These are phyloP conservation scores for Salix suchowensis DNA, from an alignment of 345 rosid species.

Conservation along the genomic window DNA sequence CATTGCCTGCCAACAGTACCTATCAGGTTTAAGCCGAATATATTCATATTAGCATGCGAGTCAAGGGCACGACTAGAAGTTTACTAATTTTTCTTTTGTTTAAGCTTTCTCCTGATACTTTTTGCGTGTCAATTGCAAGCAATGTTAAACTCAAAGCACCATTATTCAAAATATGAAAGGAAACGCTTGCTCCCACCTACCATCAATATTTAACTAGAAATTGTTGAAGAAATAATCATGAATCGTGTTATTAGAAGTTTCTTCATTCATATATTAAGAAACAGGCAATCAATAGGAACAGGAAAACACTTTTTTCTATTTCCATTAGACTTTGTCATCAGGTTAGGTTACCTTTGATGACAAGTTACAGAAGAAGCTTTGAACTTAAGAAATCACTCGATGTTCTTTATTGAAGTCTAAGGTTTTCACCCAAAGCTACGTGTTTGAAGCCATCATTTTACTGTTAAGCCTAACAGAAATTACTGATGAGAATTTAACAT, in stretches of 20 bases:
- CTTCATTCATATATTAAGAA: slow-evolving; percentile 9
- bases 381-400: slow-evolving; percentile 22
- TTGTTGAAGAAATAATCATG: slow-evolving; percentile 21
- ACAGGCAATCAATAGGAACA: slow-evolving; percentile 21
- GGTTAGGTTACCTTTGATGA: slow-evolving; percentile 24
- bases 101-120: background rate
- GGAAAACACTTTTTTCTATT: background rate
- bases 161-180: background rate
- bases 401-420: background rate
- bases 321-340: background rate
- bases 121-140: background rate
- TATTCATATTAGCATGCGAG: background rate
- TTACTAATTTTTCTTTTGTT: background rate
- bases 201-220: slow-evolving; percentile 9
- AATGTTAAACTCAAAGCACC: background rate
- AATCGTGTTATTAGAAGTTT: slow-evolving; percentile 19
- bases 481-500: background rate
- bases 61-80: background rate
- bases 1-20: background rate
- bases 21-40: background rate
- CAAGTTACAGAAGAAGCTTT: slow-evolving; percentile 32
- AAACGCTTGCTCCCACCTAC: slow-evolving; percentile 16
- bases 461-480: slow-evolving; percentile 14
- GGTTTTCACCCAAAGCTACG: slow-evolving; percentile 10
- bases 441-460: slow-evolving; percentile 18